Percentiles rank a stretch among this genome's conserved stretches.
Conservation (phyloP, 2,329 filamentous ascomycete genomes). For the Pestalotiopsis sp. region DNA sequence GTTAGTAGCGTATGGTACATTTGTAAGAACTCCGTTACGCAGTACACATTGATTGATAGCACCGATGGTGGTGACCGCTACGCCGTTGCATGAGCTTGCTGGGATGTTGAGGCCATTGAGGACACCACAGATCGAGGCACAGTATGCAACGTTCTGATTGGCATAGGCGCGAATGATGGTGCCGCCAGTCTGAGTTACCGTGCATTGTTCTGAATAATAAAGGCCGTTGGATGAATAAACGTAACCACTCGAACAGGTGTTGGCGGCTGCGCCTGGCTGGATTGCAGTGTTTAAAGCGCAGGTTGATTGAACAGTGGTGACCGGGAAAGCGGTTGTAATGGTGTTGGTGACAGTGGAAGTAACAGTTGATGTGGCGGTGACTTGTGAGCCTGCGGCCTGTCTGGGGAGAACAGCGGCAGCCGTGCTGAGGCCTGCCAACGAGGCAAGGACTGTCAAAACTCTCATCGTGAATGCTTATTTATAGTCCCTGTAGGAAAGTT, state of each 20-base stretch:
- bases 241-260: not conserved
- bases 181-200: not conserved
- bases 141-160: not conserved
- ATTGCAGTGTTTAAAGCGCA: not conserved
- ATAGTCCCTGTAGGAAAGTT: not conserved
- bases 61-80: not conserved
- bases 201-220: not conserved
- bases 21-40: not conserved
- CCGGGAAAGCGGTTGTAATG: not conserved
- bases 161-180: not conserved
- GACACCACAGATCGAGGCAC: not conserved
- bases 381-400: not conserved
- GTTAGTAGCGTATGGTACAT: not conserved
- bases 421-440: not conserved
- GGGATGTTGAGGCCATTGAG: not conserved
- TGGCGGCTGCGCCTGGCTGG: not conserved
- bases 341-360: not conserved
- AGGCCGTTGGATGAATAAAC: not conserved
- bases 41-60: not conserved
- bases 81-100: not conserved
- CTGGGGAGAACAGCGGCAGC: not conserved
- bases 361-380: not conserved
- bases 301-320: not conserved
- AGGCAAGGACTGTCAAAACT: not conserved
- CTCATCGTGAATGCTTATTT: not conserved